Percentiles rank a stretch among this genome's conserved stretches.
Conservation (phyloP, 2,329 filamentous ascomycete genomes). For the Sporothrix curviconia region DNA sequence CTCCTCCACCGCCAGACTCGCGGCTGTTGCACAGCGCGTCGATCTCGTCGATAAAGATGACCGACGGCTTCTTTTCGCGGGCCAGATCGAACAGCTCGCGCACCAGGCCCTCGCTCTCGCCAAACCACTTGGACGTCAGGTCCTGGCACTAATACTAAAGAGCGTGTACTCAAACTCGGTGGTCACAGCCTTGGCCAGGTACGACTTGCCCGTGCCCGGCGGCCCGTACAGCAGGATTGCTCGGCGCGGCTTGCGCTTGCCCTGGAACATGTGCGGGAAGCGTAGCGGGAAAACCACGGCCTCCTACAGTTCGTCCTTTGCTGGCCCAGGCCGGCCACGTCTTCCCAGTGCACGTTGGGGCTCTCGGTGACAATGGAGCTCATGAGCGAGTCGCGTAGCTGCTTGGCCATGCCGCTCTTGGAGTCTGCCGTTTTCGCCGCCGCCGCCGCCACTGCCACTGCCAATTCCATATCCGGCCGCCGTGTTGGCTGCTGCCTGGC, state of each 20-base stretch:
- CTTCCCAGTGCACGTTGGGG: constrained; percentile 20
- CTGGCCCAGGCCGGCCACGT: constrained; percentile 18
- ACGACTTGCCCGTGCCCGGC: constrained; percentile 54
- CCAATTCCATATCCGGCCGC: not conserved
- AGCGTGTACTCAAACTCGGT: constrained; percentile 52
- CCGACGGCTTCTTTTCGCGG: constrained; percentile 80
- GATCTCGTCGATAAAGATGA: constrained; percentile 97
- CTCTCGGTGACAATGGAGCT: constrained; percentile 18
- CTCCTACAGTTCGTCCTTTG: constrained; percentile 21
- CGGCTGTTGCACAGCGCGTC: constrained; percentile 94
- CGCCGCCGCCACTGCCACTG: not conserved
- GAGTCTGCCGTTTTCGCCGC: not conserved
- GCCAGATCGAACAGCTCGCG: constrained; percentile 91
- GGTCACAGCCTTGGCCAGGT: constrained; percentile 45
- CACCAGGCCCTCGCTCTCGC: constrained; percentile 38
- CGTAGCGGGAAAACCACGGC: constrained; percentile 19
- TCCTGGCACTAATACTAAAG: constrained; percentile 26
- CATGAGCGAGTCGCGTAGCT: constrained; percentile 8
- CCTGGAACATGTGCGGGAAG: constrained; percentile 22
- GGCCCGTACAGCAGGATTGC: constrained; percentile 47
- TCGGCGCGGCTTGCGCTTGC: constrained; percentile 12
- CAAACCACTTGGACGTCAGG: constrained; percentile 14
- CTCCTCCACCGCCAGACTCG: constrained; percentile 79
- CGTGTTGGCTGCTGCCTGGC: not conserved
- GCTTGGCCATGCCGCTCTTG: constrained; percentile 4